A percentile compares a stretch with the other conserved stretches of the same genome.
Conservation (phyloP, 2,329 filamentous ascomycete species). For the Fusarium lyarnte region DNA sequence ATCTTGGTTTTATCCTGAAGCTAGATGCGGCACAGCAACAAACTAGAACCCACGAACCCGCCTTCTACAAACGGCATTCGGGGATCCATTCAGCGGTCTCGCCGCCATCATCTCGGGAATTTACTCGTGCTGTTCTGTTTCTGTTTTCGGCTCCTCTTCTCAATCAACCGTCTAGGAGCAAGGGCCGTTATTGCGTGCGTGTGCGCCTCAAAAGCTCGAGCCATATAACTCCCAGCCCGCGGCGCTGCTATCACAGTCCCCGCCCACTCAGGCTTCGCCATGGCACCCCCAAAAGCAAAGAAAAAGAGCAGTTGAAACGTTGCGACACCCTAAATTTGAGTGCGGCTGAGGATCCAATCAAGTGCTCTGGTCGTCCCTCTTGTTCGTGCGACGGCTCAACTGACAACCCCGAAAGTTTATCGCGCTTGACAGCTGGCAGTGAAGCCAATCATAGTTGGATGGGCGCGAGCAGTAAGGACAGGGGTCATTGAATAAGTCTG, state of each 20-base stretch:
- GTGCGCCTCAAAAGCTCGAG: slow-evolving; percentile 2
- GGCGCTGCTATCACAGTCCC: not conserved
- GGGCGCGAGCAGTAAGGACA: not conserved
- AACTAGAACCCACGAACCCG: not conserved
- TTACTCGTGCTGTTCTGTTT: not conserved
- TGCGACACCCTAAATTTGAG: slow-evolving; percentile 8
- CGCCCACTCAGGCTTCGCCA: slow-evolving; percentile 7
- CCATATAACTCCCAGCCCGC: not conserved
- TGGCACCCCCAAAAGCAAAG: not conserved
- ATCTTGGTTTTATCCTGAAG: slow-evolving; percentile 20
- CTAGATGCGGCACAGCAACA: slow-evolving; percentile 16
- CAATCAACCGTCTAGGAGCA: not conserved
- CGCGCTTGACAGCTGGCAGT: slow-evolving; percentile 22
- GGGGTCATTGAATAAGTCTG: slow-evolving; percentile 3
- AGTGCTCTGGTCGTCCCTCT: not conserved
- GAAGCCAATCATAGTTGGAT: not conserved
- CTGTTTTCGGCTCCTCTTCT: not conserved
- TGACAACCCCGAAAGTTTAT: not conserved
- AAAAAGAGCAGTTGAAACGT: slow-evolving; percentile 21
- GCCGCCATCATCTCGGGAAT: not conserved
- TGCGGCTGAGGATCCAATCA: slow-evolving; percentile 32
- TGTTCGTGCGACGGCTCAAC: slow-evolving; percentile 4
- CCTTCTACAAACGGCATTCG: not conserved
- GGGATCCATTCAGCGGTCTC: not conserved
- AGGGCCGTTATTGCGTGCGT: not conserved